These are phyloP conservation scores for Rhytidiadelphus loreus DNA, from an alignment of 225 moss, liverwort and hornwort genomes.

Conservation along the genomic window DNA sequence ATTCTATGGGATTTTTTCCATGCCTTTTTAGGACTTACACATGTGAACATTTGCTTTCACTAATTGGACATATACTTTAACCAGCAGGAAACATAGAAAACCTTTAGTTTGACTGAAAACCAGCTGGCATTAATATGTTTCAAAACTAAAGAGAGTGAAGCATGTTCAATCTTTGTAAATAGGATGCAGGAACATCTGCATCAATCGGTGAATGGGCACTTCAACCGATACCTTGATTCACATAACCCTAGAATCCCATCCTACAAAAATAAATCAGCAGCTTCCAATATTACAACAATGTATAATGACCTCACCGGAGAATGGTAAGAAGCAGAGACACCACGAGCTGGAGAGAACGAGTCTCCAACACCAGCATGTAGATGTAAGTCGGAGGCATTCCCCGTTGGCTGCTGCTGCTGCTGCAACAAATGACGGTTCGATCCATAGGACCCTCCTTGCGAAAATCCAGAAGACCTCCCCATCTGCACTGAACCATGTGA, in stretches of 20 bases:
- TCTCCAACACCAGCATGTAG: conserved; percentile 64
- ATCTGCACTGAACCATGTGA: conserved; percentile 83
- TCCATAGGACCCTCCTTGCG: conserved; percentile 75
- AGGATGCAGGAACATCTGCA: neutral
- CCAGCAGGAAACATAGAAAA: neutral
- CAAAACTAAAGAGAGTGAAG: neutral
- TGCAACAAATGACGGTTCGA: conserved; percentile 75
- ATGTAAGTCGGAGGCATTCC: conserved; percentile 59
- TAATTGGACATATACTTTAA: neutral
- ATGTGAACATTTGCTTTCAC: neutral
- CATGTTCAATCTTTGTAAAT: neutral
- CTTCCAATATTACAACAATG: neutral
- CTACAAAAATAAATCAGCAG: neutral
- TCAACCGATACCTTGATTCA: neutral
- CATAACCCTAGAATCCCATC: neutral
- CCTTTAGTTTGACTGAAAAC: neutral
- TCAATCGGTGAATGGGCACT: neutral
- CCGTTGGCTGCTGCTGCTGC: conserved; percentile 58
- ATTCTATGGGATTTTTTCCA: no score
- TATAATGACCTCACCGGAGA: conserved; percentile 44
- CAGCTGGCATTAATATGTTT: neutral
- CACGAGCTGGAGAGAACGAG: conserved; percentile 55
- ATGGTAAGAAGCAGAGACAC: conserved; percentile 65
- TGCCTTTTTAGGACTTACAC: no score
- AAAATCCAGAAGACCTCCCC: conserved; percentile 85